These are phyloP conservation scores for Auricularia heimuer DNA, from an alignment of 768 basidiomycete species.

Conservation along the genomic window DNA sequence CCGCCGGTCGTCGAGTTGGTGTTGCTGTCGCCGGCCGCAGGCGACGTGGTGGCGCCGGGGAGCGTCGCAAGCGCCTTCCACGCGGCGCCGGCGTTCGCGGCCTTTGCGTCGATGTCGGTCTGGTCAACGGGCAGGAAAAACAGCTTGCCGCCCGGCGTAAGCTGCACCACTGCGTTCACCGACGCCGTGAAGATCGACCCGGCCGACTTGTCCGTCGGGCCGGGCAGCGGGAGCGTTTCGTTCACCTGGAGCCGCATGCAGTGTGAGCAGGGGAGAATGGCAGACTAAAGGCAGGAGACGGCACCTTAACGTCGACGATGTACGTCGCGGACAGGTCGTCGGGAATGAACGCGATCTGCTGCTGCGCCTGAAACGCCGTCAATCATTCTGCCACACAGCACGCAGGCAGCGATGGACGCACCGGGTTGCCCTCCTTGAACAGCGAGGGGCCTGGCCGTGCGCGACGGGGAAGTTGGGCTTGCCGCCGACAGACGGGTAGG, in stretches of 20 bases:
- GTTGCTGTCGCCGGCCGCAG: neutral
- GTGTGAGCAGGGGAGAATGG: no score
- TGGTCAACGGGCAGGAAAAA: conserved; percentile 50
- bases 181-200: conserved; percentile 55
- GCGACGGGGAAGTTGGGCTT: conserved; percentile 51
- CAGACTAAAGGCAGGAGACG: no score
- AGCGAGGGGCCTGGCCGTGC: conserved; percentile 63
- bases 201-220: conserved; percentile 51
- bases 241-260: conserved; percentile 35
- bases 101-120: conserved; percentile 22
- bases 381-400: neutral
- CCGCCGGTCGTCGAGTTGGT: neutral
- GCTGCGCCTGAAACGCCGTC: conserved; percentile 39
- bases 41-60: neutral
- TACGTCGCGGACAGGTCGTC: conserved; percentile 65
- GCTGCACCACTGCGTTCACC: conserved; percentile 52
- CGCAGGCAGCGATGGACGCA: neutral
- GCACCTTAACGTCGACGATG: conserved; percentile 58
- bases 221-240: conserved; percentile 49
- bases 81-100: conserved; percentile 32
- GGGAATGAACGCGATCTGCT: conserved; percentile 71
- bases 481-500: conserved; percentile 39
- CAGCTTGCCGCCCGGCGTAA: conserved; percentile 49
- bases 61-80: conserved; percentile 8
- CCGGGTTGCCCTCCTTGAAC: conserved; percentile 46